Evolutionary conservation across 2,329 filamentous ascomycete species (phyloP), one percentile per base, ranked within the genome.

Genomic region (Trichoderma pleuroti): DNA sequence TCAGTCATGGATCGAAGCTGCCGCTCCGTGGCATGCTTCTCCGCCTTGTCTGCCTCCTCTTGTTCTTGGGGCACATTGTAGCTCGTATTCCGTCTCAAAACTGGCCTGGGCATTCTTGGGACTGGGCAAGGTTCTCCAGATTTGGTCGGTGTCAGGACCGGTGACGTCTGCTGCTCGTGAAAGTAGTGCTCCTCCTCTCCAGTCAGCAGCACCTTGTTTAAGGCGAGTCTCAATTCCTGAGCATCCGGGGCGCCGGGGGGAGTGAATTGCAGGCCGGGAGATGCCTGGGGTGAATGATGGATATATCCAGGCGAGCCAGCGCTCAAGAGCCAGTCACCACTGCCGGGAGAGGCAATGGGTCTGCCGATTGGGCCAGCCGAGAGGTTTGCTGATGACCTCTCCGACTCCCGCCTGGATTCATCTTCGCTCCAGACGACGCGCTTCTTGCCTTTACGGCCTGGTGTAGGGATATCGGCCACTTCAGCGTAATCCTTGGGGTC

Each of bases 41-140:
- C 82, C 11, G 82, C 81, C 49, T 76, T 75, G 70, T 83, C 82
- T 30, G 82, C 82, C 72, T 77, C 78, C 72, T 83, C 77, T 11
- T 80, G 76, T 75, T 83, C 82, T 73, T 79, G 77, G 1, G 81
- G 81, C 14, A 75, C 81, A 70, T 83, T 80, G 69, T 83, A 83
- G 73, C 82, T 83, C 54, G 82, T 83, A 73, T 82, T 83, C 52
- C 82, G 80, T 72, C 81, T 77, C n/a, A 83, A 74, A 12, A 79
- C 82, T 28, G 82, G 82, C 54, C 81, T 78, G 12, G 80, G 80
- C 10, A 74, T 66, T 69, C 72, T 73, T 26, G 72, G 74, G 16
- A 66, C 62, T 52, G 64, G 14, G 16, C 30, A 21, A 10, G 56
- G 12, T 34, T 65, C 63, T 36, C 54, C 61, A 46, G 72, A 52